Conservation (phyloP, 2,329 filamentous ascomycete species). For the Blastomyces gilchristii region DNA sequence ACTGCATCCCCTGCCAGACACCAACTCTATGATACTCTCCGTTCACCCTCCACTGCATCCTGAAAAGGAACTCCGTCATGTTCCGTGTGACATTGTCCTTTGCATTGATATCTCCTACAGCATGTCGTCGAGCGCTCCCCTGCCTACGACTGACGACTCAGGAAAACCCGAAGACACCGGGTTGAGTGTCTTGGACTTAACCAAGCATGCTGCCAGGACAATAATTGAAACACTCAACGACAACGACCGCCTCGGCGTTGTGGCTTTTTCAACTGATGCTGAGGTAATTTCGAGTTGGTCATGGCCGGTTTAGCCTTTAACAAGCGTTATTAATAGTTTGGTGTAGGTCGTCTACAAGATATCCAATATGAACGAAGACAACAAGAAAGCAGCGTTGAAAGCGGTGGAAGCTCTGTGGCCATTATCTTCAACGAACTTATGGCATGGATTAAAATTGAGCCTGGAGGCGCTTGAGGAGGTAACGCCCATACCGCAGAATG, state of each 20-base stretch:
- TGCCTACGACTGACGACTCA: conserved; percentile 29
- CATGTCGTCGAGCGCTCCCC: conserved; percentile 42
- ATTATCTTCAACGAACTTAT: conserved; percentile 44
- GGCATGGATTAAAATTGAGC: conserved; percentile 46
- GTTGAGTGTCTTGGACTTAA: conserved; percentile 48
- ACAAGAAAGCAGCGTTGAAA: conserved; percentile 36
- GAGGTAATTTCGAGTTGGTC: conserved; percentile 20
- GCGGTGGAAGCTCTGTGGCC: conserved; percentile 38
- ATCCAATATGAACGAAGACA: conserved; percentile 37
- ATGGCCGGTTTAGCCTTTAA: background rate
- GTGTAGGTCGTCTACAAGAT: conserved; percentile 36
- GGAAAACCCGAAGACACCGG: conserved; percentile 38
- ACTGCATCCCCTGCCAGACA: conserved; percentile 14
- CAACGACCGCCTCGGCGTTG: conserved; percentile 48
- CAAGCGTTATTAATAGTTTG: background rate
- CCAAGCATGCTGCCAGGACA: conserved; percentile 50
- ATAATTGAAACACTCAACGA: conserved; percentile 48
- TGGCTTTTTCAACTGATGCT: conserved; percentile 42
- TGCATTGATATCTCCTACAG: conserved; percentile 53
- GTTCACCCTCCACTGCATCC: conserved; percentile 18
- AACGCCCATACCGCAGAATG: conserved; percentile 20
- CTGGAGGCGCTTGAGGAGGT: conserved; percentile 38
- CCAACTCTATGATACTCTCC: conserved; percentile 17
- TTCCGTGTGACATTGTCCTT: conserved; percentile 51
- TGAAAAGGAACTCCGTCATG: conserved; percentile 18